Evolutionary conservation across 2,329 filamentous ascomycete species (phyloP).

Genomic region (Aspergillus ochraceus): DNA sequence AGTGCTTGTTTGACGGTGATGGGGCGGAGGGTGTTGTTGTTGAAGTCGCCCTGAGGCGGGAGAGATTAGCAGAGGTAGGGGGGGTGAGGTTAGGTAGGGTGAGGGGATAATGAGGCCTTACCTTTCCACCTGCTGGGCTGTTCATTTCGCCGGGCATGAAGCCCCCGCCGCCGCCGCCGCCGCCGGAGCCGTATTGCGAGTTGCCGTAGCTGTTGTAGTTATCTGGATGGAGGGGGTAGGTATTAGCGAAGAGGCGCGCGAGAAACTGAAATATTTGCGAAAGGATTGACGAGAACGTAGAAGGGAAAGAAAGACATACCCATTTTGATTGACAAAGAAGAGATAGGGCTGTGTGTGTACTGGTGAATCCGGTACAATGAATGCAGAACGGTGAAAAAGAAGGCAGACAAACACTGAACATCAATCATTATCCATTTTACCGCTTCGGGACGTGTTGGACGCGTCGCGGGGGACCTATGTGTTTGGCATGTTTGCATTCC

Average conservation of each 20-base stretch:
- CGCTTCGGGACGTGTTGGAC: conserved; percentile 41
- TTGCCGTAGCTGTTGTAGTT: conserved; percentile 48
- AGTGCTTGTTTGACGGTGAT: conserved; percentile 94
- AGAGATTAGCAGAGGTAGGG: not conserved
- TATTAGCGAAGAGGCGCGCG: not conserved
- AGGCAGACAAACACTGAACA: conserved; percentile 3
- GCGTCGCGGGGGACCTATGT: conserved; percentile 31
- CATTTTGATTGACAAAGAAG: conserved; percentile 22
- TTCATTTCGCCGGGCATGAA: conserved; percentile 57
- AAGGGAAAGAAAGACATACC: conserved; percentile 19
- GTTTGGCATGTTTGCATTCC: conserved; percentile 21
- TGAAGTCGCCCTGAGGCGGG: conserved; percentile 53
- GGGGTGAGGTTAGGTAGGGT: not conserved
- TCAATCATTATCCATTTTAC: conserved; percentile 33
- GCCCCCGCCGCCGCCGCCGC: conserved; percentile 59
- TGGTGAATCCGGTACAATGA: not conserved
- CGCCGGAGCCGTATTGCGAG: conserved; percentile 47
- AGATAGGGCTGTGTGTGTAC: not conserved
- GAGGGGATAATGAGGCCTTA: conserved; percentile 18
- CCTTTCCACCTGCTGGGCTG: conserved; percentile 48
- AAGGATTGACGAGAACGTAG: not conserved
- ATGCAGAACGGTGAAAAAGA: not conserved
- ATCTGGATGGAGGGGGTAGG: conserved; percentile 23
- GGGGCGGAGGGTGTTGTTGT: conserved; percentile 79
- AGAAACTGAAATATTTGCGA: not conserved